Evolutionary conservation across 768 basidiomycete species (phyloP), one percentile per base, ranked within the genome.

Genomic region (Podaxis sp.): DNA sequence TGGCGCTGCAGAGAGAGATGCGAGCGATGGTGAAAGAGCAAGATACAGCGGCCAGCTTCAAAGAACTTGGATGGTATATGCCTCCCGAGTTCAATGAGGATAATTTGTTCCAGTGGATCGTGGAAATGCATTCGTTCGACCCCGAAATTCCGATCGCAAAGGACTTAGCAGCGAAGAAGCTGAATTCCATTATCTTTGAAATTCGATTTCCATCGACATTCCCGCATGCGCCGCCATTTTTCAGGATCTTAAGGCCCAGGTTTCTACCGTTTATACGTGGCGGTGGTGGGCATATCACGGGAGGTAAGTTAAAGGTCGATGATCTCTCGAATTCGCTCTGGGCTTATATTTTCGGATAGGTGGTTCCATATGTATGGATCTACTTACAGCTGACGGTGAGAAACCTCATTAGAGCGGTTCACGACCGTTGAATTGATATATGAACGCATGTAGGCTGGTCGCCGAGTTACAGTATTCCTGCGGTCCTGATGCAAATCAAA

Each of bases 321-420:
- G 50, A 18, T 35, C 46, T 9, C 23, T 48, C 11, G 7, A 16
- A 23, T 21, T 18, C 42, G 18, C 42, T 16, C n/a, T 10, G 16
- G 4, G 5, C 2, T 65, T 16, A 63, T 35, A 16, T 48, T 61
- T 54, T 61, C 46, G 53, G 5, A 36, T 62, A 83, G 86, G 87
- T 10, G 88, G 88, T 1, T 87, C 85, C 3, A 88, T 90, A 52
- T 90, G 88, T 65, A 88, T 90, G 87, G 88, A 89, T 68, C 73
- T 88, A 5, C 71, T 89, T 53, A 87, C 86, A 1, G 76, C 84
- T 0, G 83, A 86, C 61, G 87, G 86, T 83, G 57, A 64, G 79
- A 47, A 23, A 4, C n/a, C 61, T 27, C 46, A 13, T 9, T 13
- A 4, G 23, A 37, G 9, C 38, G 11, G 14, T 47, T 35, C 7